These are phyloP conservation scores for Aspergillus sp. DNA, from an alignment of 2,329 filamentous ascomycete species.

Conservation along the genomic window DNA sequence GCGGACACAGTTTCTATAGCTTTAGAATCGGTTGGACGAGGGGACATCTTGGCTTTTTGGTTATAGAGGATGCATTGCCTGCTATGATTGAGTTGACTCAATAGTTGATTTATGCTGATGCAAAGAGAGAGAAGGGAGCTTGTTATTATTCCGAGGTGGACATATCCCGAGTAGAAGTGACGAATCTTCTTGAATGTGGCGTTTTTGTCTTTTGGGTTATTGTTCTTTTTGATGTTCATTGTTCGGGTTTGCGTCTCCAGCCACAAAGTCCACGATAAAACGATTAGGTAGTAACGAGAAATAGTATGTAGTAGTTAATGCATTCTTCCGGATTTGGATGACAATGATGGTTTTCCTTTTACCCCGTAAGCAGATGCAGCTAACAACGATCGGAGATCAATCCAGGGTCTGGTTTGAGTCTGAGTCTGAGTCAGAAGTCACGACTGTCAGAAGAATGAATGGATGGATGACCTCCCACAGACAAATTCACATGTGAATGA, in stretches of 20 bases:
- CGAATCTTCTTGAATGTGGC: background rate
- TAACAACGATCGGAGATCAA: background rate
- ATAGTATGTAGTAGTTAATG: background rate
- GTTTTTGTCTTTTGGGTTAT: background rate
- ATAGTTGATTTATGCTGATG: background rate
- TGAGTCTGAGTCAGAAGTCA: background rate
- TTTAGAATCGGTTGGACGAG: background rate
- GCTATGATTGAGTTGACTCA: background rate
- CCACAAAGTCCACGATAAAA: background rate
- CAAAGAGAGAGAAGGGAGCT: background rate
- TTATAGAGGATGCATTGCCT: background rate
- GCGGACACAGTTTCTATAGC: background rate
- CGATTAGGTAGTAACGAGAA: background rate
- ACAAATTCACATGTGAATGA: background rate
- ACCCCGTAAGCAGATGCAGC: no score
- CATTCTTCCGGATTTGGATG: background rate
- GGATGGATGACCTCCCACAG: background rate
- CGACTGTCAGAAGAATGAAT: background rate
- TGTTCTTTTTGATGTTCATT: background rate
- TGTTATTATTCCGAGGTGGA: background rate
- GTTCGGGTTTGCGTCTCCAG: background rate
- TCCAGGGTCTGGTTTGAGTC: background rate
- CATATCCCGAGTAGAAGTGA: background rate
- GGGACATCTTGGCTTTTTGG: background rate
- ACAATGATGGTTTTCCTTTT: no score